Evolutionary conservation across 2,329 filamentous ascomycete genomes (phyloP), one percentile per base, ranked within the genome.

Genomic region (Elsinoe batatas): DNA sequence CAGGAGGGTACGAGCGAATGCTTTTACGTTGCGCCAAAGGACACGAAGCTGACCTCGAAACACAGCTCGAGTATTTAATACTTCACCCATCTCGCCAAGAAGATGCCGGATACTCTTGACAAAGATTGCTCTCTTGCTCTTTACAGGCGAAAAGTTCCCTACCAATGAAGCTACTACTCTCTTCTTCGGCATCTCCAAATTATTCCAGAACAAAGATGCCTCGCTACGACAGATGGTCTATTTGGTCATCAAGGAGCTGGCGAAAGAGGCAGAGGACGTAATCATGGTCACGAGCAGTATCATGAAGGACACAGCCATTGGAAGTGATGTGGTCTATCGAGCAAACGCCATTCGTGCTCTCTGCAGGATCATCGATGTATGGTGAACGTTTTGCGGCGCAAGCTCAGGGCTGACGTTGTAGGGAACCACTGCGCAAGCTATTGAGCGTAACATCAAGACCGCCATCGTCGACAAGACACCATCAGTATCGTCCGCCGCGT

Each of bases 281-380:
- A 98, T 98, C 71, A 97, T 98, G 93, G 93, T 96, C 60, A 98
- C 93, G 15, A 95, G 89, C 74, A 96, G 91, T 64, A 96, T 98
- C 65, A 98, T 97, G 93, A 98, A 98, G 78, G 93, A 98, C 71
- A 96, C 91, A 10, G 90, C 91, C 53, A 90, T 94, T 61, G 88
- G 91, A 67, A 96, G 89, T 67, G 93, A 97, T 69, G 86, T 91
- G 54, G 83, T 96, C 56, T 96, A 91, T 76, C 82, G 93, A 66
- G 89, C 93, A 53, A 98, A 98, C 75, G 91, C 93, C 60, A 97
- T 97, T 69, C 82, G 93, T 64, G 91, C 91, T 37, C 78, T 97
- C 63, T 97, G 91, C 76, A 86, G 93, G 63, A 95, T 98, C 68
- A 97, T 97, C 68, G 90, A 96, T 76, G 89, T 91, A 79, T 67